A percentile compares a stretch with the other conserved stretches of the same genome.
Conservation (phyloP, 2,329 filamentous ascomycete genomes). For the Claviceps sp. region DNA sequence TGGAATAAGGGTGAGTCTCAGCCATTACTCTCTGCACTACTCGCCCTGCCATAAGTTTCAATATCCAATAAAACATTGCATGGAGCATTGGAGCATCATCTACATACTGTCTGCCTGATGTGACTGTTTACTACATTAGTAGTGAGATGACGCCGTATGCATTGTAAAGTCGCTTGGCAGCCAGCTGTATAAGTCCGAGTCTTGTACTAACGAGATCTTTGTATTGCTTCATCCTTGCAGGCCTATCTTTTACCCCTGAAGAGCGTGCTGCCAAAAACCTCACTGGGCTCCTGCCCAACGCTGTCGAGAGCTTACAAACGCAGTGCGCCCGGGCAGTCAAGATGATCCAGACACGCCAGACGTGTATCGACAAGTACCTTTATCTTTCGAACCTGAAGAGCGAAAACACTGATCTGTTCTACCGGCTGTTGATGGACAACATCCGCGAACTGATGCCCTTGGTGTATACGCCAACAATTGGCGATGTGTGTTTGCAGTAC, state of each 20-base stretch:
- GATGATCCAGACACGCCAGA: slow-evolving; percentile 57
- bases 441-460: slow-evolving; percentile 66
- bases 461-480: slow-evolving; percentile 83
- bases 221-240: slow-evolving; percentile 20
- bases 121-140: background rate
- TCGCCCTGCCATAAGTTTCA: background rate
- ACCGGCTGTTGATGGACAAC: slow-evolving; percentile 67
- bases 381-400: slow-evolving; percentile 66
- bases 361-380: slow-evolving; percentile 68
- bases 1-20: slow-evolving; percentile 49
- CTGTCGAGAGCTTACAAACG: slow-evolving; percentile 45
- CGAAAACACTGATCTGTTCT: slow-evolving; percentile 71
- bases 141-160: background rate
- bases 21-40: background rate
- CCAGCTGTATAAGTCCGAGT: background rate
- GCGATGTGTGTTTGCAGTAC: slow-evolving; percentile 93
- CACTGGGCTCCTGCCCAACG: slow-evolving; percentile 51
- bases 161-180: background rate
- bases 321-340: slow-evolving; percentile 56
- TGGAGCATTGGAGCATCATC: background rate
- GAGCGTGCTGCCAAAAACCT: slow-evolving; percentile 52
- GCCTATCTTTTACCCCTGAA: slow-evolving; percentile 50
- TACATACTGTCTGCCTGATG: background rate
- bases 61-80: background rate
- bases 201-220: background rate